Conservation (phyloP, 306 rosid species). For the Cicer pinnatifidum region DNA sequence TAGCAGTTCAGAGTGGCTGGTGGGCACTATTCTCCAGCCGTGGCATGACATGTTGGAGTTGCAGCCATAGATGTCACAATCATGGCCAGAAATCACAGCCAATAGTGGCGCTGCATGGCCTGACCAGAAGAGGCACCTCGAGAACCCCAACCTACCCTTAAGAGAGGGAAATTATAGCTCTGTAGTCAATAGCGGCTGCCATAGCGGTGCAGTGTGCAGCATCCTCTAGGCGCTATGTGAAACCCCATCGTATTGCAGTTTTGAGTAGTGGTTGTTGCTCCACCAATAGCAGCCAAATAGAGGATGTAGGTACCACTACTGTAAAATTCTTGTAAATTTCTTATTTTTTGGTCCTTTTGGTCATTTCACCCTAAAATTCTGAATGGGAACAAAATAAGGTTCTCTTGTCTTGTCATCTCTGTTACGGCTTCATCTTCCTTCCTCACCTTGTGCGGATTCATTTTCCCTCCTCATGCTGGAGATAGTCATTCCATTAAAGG, state of each 20-base stretch:
- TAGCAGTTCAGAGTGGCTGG: neutral
- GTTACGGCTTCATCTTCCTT: neutral
- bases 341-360: neutral
- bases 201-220: neutral
- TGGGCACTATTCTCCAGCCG: neutral
- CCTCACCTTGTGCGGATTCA: neutral
- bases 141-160: neutral
- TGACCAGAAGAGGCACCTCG: neutral
- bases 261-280: neutral
- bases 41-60: neutral
- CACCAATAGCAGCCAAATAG: neutral
- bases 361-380: conserved; percentile 6
- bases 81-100: neutral
- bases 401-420: neutral
- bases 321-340: neutral
- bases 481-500: neutral
- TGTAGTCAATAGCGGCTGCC: too few relatives aligned
- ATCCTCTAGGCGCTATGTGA: neutral
- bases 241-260: neutral
- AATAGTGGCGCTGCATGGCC: neutral
- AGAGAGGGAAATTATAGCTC: neutral
- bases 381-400: neutral
- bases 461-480: neutral
- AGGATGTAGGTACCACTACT: neutral
- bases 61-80: neutral